Percentiles rank a stretch among this genome's conserved stretches.
Evolutionary conservation across 768 basidiomycete genomes (phyloP).

Genomic region (Mycena olivaceomarginata): DNA sequence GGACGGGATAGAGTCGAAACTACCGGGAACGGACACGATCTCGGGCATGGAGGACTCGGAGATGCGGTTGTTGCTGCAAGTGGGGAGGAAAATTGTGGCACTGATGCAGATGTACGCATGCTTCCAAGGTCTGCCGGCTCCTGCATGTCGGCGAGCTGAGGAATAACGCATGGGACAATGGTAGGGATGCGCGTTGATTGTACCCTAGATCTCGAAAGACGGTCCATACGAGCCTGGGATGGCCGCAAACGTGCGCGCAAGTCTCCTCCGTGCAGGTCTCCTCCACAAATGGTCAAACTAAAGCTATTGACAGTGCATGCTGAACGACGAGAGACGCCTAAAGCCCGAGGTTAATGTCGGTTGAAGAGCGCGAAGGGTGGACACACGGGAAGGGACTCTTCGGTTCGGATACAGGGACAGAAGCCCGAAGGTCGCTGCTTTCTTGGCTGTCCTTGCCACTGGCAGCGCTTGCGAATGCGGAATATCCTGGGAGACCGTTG

Average conservation of each 20-base stretch:
- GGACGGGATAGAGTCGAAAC: constrained; percentile 39
- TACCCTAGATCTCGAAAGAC: constrained; percentile 16
- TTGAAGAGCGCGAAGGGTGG: not conserved
- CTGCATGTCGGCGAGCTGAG: not conserved
- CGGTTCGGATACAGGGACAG: constrained; percentile 36
- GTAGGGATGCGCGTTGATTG: constrained; percentile 26
- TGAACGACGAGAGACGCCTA: constrained; percentile 32
- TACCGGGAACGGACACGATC: constrained; percentile 18
- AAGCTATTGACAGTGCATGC: not conserved
- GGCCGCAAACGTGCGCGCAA: constrained; percentile 17
- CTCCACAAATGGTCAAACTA: constrained; percentile 10
- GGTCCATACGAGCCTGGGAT: constrained; percentile 28
- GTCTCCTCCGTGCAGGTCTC: constrained; percentile 15
- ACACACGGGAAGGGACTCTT: constrained; percentile 38
- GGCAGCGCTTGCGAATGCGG: not conserved
- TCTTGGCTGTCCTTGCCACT: constrained; percentile 26
- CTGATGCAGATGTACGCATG: not conserved
- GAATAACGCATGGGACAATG: not conserved
- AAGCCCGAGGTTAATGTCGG: not conserved
- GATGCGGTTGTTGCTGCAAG: not conserved
- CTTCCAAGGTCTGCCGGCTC: not conserved
- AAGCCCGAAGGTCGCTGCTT: constrained; percentile 36
- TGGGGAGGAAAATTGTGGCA: not conserved
- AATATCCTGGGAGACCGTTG: not conserved
- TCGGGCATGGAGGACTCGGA: not conserved